Base-by-base conservation (phyloP, 768 basidiomycete genomes). In the Inosperma sp. region DNA sequence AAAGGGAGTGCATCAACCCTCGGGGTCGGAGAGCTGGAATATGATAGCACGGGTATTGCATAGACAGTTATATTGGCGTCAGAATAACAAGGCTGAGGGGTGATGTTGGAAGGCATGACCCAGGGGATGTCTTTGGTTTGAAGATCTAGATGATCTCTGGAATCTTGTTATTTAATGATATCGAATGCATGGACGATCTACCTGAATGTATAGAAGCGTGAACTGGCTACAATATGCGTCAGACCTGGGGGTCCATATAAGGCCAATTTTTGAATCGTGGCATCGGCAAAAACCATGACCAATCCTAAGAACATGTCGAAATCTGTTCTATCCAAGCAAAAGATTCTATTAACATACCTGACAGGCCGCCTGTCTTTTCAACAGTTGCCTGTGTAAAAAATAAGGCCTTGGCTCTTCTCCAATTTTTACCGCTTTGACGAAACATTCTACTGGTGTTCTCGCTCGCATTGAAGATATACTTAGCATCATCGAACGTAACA, bases 401-500 rank as follows among this genome's bases (percentile, higher is more conserved):
- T 7, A 95, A 51, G 1, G 75, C 84, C 30, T 74, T 76, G 4
- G 86, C 73, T 57, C 80, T 86, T 62, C 76, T 81, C 77, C 88
- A 80, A 42, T 80, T 80, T 37, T 77, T 70, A 55, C 70, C 72
- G 52, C 81, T 81, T 68, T 93, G 86, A 13, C 84, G 67, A 62
- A 86, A 87, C 1, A 86, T 70, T 29, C 94, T 73, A 35, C 82
- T 83, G 2, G 86, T 82, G 52, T 86, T 86, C 66, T 96, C 93
- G 7, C 89, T 85, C 16, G 76, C 82, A 66, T 93, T 93, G 76
- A 97, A 92, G 31, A 94, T 75, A 58, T 93, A 97, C 58, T 90
- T 87, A 10, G 79, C 84, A 47, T 77, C 73, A 56, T 88, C 85
- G 63, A 93, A 93, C 1, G 77, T 74, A 56, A 95, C 67, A 52